A percentile compares a stretch with the other conserved stretches of the same genome.
Conservation (phyloP, 176 grass and related monocot genomes). For the Paspalum vaginatum region DNA sequence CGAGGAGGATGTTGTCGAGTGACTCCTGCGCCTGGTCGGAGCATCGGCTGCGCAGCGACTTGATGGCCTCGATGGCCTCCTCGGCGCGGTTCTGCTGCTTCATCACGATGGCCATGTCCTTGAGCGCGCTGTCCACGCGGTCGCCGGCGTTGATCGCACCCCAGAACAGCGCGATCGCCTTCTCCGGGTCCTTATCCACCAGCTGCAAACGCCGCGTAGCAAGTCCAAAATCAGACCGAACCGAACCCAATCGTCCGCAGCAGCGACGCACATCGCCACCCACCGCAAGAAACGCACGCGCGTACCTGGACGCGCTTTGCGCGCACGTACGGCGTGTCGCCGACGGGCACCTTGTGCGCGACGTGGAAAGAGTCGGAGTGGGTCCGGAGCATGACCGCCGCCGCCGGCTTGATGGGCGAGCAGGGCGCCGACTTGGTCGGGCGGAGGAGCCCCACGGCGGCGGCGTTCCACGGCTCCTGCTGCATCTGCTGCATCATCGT, state of each 20-base stretch:
- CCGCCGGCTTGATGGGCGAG: constrained; percentile 70
- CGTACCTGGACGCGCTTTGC: constrained; percentile 93
- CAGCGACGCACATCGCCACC: not conserved
- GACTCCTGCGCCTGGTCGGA: constrained; percentile 97
- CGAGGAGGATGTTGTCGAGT: constrained; percentile 93
- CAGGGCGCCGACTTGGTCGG: constrained; percentile 71
- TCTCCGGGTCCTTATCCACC: constrained; percentile 93
- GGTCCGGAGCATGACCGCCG: constrained; percentile 42
- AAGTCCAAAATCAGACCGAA: not conserved
- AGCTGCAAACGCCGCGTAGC: constrained; percentile 46
- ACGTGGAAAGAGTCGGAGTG: constrained; percentile 81
- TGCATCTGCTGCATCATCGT: constrained; percentile 50
- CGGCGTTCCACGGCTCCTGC: constrained; percentile 54
- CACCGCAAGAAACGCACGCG: too few relatives aligned
- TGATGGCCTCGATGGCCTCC: constrained; percentile 97
- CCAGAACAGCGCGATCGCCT: constrained; percentile 94
- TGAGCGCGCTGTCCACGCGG: constrained; percentile 94
- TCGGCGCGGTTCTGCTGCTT: constrained; percentile 99
- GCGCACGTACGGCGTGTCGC: constrained; percentile 87
- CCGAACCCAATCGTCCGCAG: not conserved
- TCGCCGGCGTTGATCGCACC: constrained; percentile 87
- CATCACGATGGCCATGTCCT: constrained; percentile 99
- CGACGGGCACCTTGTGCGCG: constrained; percentile 89
- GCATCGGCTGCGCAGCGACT: constrained; percentile 85
- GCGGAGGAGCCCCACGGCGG: constrained; percentile 41